Base-by-base conservation (phyloP, 331 rosid genomes). In the Quercus phellos region DNA sequence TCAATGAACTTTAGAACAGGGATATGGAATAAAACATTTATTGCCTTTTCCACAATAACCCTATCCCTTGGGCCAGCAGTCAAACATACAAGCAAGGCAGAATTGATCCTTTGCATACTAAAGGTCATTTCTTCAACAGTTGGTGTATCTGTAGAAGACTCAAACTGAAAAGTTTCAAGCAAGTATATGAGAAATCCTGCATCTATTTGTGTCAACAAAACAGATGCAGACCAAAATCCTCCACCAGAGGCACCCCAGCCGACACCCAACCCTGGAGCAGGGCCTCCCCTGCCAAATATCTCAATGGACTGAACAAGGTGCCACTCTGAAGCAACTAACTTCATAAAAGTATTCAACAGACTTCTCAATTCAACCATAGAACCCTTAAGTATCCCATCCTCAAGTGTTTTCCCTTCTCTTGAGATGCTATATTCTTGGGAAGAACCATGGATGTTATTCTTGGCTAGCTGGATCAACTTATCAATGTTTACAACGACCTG, bases 241-340 rank as follows among this genome's bases (percentile, higher is more conserved):
- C 98, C 97, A 73, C 90, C 89, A 68, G 88, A 81, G 53, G 89
- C 92, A 77, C 97, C 99, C 99, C 98, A 94, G 66, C 99, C 99
- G 81, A 84, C 77, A 81, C 99, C 99, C 54, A 79, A 90, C 50
- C 99, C 98, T 13, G 99, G 98, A 82, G 93, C 92, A 6, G 96
- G 98, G 60, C 99, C 99, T 4, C 99, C 99, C 82, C 97, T 85
- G 78, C 97, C 98, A 69, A 95, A 95, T 53, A 79, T 85, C 86
- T 92, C 98, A 74, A 87, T 81, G 42, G 93, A 86, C 79, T 86
- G 93, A 83, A 87, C 70, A 53, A 5, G 30, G 27, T 59, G 83
- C 89, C 90, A 92, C 75, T 80, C 90, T 13, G 89, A 90, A 77
- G 90, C 82, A 87, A 88, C 93, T 55, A 88, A 79, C 75, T 74